Base-by-base conservation (phyloP, 306 rosid genomes). In the Fagus sylvatica region DNA sequence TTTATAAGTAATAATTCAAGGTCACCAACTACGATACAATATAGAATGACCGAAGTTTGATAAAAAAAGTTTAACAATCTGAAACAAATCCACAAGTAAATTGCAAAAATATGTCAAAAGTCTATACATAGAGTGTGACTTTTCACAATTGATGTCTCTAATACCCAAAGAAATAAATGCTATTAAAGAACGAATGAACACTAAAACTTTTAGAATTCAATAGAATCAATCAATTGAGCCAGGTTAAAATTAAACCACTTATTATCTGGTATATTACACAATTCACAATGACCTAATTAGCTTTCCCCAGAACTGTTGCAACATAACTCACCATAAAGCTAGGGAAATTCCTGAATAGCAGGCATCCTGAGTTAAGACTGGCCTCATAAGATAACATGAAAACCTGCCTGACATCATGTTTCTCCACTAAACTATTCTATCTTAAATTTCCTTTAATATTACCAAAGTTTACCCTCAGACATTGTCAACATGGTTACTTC, bases 301-400 rank as follows among this genome's bases (percentile, higher is more conserved):
- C 19, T 48, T 22, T 64, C 51, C 48, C 7, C 62, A 8, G 15
- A 39, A 7, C 48, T 37, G 40, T n/a, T 53, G 42, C 78, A 67
- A 41, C 68, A 40, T 40, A 19, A 64, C 16, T 46, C 48, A 65
- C 40, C 43, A 76, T 48, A 68, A 22, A 69, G 6, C 36, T 3
- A 36, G 55, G 8, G 37, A 46, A 59, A 37, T 80, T 80, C 22
- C 79, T 43, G 49, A 36, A 65, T 7, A 32, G 53, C 13, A 49
- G 69, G 65, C 48, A 19, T 74, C 30, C 61, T 15, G 40, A 77
- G 37, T 69, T 54, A 77, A 28, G 36, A 28, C 19, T 22, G 28
- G 28, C 28, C 74, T 66, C 30, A 7, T 16, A 55, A 40, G 30
- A 77, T 51, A 49, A n/a, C 13, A 55, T 41, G 42, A 69, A 76